phyloP scores from a whole-genome alignment of 495 filamentous ascomycete species.

The Neurospora sp. region DNA sequence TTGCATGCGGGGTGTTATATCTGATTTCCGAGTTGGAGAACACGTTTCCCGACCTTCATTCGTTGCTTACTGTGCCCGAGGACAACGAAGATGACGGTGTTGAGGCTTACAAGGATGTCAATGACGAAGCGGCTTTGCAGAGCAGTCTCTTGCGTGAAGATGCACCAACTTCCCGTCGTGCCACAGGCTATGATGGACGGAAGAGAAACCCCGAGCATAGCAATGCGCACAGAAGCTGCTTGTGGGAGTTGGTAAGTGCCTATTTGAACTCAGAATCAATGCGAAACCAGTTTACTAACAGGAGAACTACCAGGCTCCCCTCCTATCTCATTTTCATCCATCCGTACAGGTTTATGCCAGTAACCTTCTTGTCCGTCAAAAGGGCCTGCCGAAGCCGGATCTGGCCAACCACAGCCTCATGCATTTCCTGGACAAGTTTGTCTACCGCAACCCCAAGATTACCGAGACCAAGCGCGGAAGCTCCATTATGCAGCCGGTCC shows the following conservation, averaged over 20 bases:
- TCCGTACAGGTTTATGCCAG: slow-evolving; percentile 83
- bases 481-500: slow-evolving; percentile 93
- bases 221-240: slow-evolving; percentile 78
- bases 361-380: slow-evolving; percentile 52
- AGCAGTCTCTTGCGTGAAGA: slow-evolving; percentile 9
- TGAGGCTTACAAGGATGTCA: slow-evolving; percentile 48
- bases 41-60: slow-evolving; percentile 62
- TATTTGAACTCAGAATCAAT: not conserved
- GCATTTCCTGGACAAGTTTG: slow-evolving; percentile 94
- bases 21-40: slow-evolving; percentile 71
- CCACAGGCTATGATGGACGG: slow-evolving; percentile 60
- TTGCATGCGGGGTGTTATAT: slow-evolving; percentile 82
- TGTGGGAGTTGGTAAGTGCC: slow-evolving; percentile 74
- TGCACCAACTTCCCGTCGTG: not conserved
- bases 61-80: slow-evolving; percentile 62
- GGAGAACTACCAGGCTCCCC: slow-evolving; percentile 45
- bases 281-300: not conserved
- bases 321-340: slow-evolving; percentile 79
- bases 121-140: slow-evolving; percentile 34
- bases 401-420: slow-evolving; percentile 77
- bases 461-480: slow-evolving; percentile 51
- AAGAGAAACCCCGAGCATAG: slow-evolving; percentile 87
- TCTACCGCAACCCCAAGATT: slow-evolving; percentile 83
- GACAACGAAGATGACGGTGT: slow-evolving; percentile 41
- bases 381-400: slow-evolving; percentile 78